phyloP scores from a whole-genome alignment of 306 rosid species.

The Vicia sativa region DNA sequence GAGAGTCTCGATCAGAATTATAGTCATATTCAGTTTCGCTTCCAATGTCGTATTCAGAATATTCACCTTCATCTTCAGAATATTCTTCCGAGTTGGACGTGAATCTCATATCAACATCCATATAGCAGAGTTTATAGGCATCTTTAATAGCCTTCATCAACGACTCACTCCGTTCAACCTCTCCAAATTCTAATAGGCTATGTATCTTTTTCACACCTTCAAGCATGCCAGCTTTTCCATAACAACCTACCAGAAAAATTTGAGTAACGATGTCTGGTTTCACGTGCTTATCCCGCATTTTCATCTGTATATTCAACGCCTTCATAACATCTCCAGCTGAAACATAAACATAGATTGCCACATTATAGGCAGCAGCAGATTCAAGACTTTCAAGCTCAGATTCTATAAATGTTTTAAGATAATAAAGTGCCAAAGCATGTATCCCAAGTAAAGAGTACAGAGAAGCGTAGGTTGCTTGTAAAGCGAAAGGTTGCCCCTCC shows the following conservation, averaged over 20 bases:
- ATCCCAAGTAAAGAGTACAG: slow-evolving; percentile 75
- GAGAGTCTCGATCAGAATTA: slow-evolving; percentile 36
- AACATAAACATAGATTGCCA: slow-evolving; percentile 70
- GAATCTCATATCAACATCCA: slow-evolving; percentile 64
- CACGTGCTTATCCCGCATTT: slow-evolving; percentile 71
- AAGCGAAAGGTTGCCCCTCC: slow-evolving; percentile 76
- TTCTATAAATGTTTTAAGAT: slow-evolving; percentile 53
- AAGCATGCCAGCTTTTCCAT: slow-evolving; percentile 84
- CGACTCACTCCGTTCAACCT: slow-evolving; percentile 59
- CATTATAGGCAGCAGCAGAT: slow-evolving; percentile 59
- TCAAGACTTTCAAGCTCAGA: slow-evolving; percentile 59
- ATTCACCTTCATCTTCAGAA: neutral
- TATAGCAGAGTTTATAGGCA: slow-evolving; percentile 64
- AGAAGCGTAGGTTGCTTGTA: slow-evolving; percentile 60
- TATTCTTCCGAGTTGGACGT: slow-evolving; percentile 35
- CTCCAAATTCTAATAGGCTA: slow-evolving; percentile 64
- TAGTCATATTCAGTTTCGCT: slow-evolving; percentile 37
- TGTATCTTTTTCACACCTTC: slow-evolving; percentile 82
- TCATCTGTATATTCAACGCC: slow-evolving; percentile 77
- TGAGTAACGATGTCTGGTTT: slow-evolving; percentile 73
- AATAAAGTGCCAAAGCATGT: slow-evolving; percentile 73
- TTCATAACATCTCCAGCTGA: slow-evolving; percentile 62
- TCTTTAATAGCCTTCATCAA: slow-evolving; percentile 69
- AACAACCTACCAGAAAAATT: slow-evolving; percentile 66
- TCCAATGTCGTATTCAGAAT: slow-evolving; percentile 36